These are phyloP conservation scores for Fusarium pseudoanthophilum DNA, from an alignment of 2,329 filamentous ascomycete species.

Conservation along the genomic window DNA sequence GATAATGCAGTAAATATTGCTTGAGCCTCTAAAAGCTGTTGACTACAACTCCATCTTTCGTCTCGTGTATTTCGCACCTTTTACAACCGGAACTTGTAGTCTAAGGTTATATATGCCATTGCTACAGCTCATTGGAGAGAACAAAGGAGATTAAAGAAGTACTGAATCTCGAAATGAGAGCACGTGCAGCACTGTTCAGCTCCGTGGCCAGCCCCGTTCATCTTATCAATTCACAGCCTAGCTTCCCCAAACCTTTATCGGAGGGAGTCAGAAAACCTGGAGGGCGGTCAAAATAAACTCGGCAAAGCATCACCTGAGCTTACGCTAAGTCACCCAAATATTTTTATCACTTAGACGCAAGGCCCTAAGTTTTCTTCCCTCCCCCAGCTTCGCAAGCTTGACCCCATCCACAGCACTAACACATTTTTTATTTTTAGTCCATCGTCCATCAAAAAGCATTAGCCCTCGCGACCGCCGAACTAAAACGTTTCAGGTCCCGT, in stretches of 20 bases:
- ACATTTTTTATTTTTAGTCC: neutral
- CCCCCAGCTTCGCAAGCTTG: neutral
- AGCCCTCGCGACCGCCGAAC: neutral
- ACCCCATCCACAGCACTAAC: neutral
- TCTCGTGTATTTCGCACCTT: too few relatives aligned
- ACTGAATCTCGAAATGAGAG: accelerated
- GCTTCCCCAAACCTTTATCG: too few relatives aligned
- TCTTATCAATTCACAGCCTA: neutral
- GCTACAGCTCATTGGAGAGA: accelerated
- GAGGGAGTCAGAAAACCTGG: accelerated
- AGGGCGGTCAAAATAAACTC: neutral
- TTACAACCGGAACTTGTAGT: accelerated
- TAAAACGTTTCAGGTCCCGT: neutral
- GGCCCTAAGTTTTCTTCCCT: accelerated
- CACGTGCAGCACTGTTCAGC: neutral
- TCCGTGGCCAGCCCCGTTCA: neutral
- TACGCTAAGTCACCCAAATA: accelerated
- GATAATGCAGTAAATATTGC: neutral
- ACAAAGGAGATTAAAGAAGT: neutral
- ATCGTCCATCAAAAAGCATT: neutral
- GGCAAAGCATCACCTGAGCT: accelerated
- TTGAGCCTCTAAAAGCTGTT: neutral
- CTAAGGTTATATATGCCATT: accelerated
- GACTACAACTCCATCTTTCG: accelerated
- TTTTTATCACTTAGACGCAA: neutral